Base-by-base conservation (phyloP, 2,329 filamentous ascomycete genomes). In the Trichoderma sp. region DNA sequence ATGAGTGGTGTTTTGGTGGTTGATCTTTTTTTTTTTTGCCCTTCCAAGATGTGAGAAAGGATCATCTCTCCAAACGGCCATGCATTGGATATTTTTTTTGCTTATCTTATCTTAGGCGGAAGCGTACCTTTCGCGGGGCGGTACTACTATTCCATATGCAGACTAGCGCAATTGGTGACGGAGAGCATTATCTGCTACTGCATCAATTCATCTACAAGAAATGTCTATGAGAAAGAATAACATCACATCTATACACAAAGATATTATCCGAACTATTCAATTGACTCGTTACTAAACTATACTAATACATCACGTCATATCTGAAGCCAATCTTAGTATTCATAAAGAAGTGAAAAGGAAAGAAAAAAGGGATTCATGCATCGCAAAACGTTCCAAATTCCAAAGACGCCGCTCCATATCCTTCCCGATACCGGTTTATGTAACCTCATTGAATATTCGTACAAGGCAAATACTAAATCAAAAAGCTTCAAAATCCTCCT, bases 401-500 rank as follows among this genome's bases (percentile, higher is more conserved):
- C 43, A 70, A 43, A 57, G 28, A 70, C 61, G 68, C 68, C 68
- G 9, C 55, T 36, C 50, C 47, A 13, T 20, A 70, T 66, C 32
- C 47, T 17, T n/a, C 32, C 17, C 9, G 23, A 28, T 71, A 28
- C 63, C 69, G 20, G 23, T 59, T 59, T 68, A 67, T 68, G 53
- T 55, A 71, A 61, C 71, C 58, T 77, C 73, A 53, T 71, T 61
- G 28, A 50, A 62, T 69, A 69, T 43, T 69, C 67, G 43, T 69
- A 69, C 67, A 69, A 39, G 34, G 17, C 23, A 62, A 61, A 43
- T 23, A 13, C 43, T 50, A 53, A 50, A 53, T 32, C 13, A 50
- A 43, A 50, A 50, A 50, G 74, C 57, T 63, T 81, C 71, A 84
- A 73, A 83, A 84, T 28, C 82, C 83, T 36, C 83, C 82, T 67